A percentile compares a stretch with the other conserved stretches of the same genome.
phyloP scores from a whole-genome alignment of 306 rosid genomes.

The Ormosia emarginata region DNA sequence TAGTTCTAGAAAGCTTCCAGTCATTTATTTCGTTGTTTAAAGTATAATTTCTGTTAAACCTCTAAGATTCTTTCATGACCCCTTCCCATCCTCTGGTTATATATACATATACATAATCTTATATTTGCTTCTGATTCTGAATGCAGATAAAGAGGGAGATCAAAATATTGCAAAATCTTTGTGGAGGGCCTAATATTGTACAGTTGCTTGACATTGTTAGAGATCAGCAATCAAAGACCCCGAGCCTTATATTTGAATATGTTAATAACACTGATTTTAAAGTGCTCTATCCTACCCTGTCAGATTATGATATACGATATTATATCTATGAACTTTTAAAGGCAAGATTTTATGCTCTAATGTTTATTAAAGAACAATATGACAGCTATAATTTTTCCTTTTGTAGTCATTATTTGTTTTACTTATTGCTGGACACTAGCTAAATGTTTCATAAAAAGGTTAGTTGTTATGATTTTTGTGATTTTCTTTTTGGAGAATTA shows the following conservation, averaged over 20 bases:
- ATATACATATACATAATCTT: background rate
- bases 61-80: too few species aligned
- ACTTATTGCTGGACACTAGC: background rate
- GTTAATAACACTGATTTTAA: constrained; percentile 91
- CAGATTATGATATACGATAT: constrained; percentile 78
- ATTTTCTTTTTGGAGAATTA: background rate
- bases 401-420: background rate
- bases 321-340: constrained; percentile 82
- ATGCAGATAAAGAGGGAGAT: constrained; percentile 95
- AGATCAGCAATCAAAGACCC: constrained; percentile 96
- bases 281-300: constrained; percentile 82
- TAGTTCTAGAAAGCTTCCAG: background rate
- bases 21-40: background rate
- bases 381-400: background rate
- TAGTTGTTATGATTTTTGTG: background rate
- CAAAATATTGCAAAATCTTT: constrained; percentile 87
- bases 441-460: background rate
- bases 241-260: constrained; percentile 81
- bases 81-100: background rate
- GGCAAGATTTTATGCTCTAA: constrained; percentile 41
- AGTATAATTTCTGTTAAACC: background rate
- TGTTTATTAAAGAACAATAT: background rate
- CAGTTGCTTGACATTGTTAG: constrained; percentile 92
- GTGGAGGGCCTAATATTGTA: constrained; percentile 88
- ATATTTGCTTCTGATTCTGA: background rate